Base-by-base conservation (phyloP, 2,329 filamentous ascomycete genomes). In the Coniella vitis region DNA sequence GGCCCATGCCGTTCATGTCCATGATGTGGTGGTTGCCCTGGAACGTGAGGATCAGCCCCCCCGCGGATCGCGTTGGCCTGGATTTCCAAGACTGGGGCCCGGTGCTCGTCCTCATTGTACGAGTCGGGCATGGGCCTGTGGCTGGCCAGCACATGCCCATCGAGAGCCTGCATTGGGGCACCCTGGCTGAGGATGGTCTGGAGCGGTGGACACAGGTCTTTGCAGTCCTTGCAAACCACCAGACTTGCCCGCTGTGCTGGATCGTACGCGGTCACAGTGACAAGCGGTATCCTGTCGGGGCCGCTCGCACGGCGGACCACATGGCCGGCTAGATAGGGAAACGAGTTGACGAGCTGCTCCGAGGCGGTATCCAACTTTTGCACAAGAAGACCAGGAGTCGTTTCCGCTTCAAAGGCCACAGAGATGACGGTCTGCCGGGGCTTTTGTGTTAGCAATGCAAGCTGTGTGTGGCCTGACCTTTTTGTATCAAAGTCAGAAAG, bases 1-100 rank as follows among this genome's bases (percentile, higher is more conserved):
- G 48, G 4, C 42, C 50, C 54, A 56, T 49, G 9, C 57, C 57
- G 14, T 52, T 49, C 55, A 57, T 56, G 32, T 57, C 57, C 54
- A 59, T 54, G 19, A 42, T 35, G 10, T 47, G 55, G 38, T 60
- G 58, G 12, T 58, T 53, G 0, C 44, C 53, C 22, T 54, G 47
- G 14, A 60, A 51, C 9, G 44, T 52, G 20, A 60, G 38, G 4
- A 60, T 29, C 7, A 58, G n/a, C 32, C 1, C 58, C 57, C 8
- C 53, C 57, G 4, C 21, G 16, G 25, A 60, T 21, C 17, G 58
- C 53, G n/a, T 48, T 49, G 20, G 54, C 58, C 40, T 59, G 57
- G 20, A 59, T 52, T 13, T 45, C 47, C 3, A 51, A 9, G 4
- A 53, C 51, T 3, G 51, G 45, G 8, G 44, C 48, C 16, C 32